These are phyloP conservation scores for Leccinum cinnamomeum DNA, from an alignment of 1,284 basidiomycete genomes.

Conservation along the genomic window DNA sequence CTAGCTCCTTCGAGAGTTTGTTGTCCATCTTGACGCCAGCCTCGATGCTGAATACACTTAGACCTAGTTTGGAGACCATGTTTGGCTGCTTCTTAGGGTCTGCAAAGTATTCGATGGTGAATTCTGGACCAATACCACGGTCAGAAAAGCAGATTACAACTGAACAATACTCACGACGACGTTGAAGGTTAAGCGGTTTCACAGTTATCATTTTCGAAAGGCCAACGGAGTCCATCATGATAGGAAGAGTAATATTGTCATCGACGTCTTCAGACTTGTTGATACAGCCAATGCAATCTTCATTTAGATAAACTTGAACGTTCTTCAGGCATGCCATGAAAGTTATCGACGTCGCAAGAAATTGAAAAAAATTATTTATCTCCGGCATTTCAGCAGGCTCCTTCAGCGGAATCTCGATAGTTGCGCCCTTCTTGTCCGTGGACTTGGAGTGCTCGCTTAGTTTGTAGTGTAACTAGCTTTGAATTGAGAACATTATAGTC, in stretches of 20 bases:
- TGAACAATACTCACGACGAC: no score
- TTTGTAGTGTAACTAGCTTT: conserved; percentile 38
- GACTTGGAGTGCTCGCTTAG: no score
- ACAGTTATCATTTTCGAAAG: conserved; percentile 55
- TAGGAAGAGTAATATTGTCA: conserved; percentile 37
- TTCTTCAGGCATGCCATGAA: conserved; percentile 83
- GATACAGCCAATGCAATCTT: conserved; percentile 69
- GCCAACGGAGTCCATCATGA: conserved; percentile 44
- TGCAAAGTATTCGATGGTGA: no score
- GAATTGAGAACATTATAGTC: not conserved
- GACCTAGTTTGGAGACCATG: no score
- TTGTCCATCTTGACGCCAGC: no score
- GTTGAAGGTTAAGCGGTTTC: not conserved
- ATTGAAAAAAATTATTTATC: conserved; percentile 33
- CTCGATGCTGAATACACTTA: no score
- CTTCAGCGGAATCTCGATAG: conserved; percentile 85
- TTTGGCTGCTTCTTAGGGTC: no score
- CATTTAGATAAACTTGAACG: conserved; percentile 78
- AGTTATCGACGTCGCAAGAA: conserved; percentile 88
- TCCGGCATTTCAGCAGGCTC: conserved; percentile 74
- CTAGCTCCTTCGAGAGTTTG: no score
- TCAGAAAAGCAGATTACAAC: no score
- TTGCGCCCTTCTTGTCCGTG: conserved; percentile 53
- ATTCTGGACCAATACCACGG: no score
- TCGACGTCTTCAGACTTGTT: conserved; percentile 52